Evolutionary conservation across 352 stramenopile species (phyloP).

Genomic region (Globisporangium radiosum): DNA sequence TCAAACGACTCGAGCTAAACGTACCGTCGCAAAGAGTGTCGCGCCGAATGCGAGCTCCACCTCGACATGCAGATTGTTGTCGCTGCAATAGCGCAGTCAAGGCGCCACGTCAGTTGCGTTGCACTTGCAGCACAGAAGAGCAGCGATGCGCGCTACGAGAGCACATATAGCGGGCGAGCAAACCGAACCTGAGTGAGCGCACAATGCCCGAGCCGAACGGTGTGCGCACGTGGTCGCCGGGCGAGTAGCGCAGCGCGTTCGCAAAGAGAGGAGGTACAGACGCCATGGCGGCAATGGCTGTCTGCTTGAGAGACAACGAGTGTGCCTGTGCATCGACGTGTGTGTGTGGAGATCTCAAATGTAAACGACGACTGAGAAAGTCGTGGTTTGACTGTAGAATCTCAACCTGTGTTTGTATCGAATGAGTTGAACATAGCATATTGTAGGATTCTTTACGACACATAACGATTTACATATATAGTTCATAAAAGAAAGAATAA

Average conservation of each 20-base stretch:
- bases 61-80: constrained; percentile 46
- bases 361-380: too few species aligned
- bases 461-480: too few species aligned
- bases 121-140: constrained; percentile 8
- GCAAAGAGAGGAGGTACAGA: constrained; percentile 66
- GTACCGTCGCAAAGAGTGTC: constrained; percentile 50
- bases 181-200: constrained; percentile 17
- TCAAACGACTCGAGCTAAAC: background rate
- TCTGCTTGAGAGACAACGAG: too few species aligned
- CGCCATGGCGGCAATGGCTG: background rate
- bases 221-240: constrained; percentile 57
- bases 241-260: constrained; percentile 54
- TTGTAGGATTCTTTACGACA: too few species aligned
- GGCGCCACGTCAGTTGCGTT: too few species aligned
- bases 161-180: background rate
- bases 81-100: constrained; percentile 14
- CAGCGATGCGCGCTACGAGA: too few species aligned
- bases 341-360: too few species aligned
- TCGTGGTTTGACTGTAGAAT: too few species aligned
- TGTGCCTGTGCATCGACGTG: too few species aligned
- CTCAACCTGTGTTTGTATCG: too few species aligned
- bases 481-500: too few species aligned
- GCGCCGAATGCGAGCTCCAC: constrained; percentile 40
- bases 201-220: constrained; percentile 59
- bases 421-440: too few species aligned